phyloP scores from a whole-genome alignment of 1,284 basidiomycete genomes.

The Coriolopsis trogii region DNA sequence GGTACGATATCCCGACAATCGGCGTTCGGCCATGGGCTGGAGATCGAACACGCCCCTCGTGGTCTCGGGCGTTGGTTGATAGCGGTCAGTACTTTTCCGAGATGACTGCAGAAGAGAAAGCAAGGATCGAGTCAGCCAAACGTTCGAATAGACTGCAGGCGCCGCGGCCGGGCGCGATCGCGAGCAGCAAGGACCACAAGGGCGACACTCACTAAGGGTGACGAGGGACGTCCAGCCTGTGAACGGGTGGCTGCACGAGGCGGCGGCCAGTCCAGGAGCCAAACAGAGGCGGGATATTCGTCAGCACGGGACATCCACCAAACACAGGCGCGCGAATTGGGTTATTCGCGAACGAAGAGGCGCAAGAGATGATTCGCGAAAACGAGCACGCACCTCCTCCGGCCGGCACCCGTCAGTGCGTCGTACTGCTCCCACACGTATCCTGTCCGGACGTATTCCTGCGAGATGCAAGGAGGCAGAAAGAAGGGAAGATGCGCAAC shows the following conservation, averaged over 20 bases:
- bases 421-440: conserved; percentile 98
- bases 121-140: background rate
- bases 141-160: too few species aligned
- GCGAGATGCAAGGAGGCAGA: conserved; percentile 5
- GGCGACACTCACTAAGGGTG: conserved; percentile 61
- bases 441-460: conserved; percentile 91
- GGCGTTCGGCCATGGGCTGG: too few species aligned
- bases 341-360: too few species aligned
- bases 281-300: background rate
- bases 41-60: background rate
- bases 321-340: too few species aligned
- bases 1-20: too few species aligned
- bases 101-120: conserved; percentile 37
- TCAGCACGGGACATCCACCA: conserved; percentile 13
- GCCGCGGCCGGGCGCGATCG: conserved; percentile 18
- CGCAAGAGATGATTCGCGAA: background rate
- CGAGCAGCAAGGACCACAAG: background rate
- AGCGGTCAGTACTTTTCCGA: conserved; percentile 50
- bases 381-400: conserved; percentile 64
- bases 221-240: conserved; percentile 92
- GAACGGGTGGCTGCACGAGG: conserved; percentile 78
- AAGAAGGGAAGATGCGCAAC: too few species aligned
- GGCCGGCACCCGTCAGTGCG: conserved; percentile 78
- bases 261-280: too few species aligned
- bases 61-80: too few species aligned